These are phyloP conservation scores for Paraurostyla sp. DNA, from an alignment of 73 alveolate species.

Conservation along the genomic window DNA sequence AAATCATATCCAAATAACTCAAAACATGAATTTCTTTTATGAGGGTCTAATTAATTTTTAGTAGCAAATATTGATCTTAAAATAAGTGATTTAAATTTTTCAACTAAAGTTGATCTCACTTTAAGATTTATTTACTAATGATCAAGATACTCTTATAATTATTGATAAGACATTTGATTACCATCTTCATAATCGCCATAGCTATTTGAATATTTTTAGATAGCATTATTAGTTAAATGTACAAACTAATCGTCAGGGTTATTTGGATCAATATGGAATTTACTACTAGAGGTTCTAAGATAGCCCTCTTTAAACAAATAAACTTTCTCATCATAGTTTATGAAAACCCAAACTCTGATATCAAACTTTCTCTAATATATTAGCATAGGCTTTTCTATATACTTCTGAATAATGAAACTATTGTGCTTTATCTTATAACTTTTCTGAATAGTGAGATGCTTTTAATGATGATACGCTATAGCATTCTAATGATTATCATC, in stretches of 20 bases:
- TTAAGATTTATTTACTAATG: not conserved
- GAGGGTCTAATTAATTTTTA: slow-evolving; percentile 75
- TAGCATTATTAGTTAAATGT: slow-evolving; percentile 96
- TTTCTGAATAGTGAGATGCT: not conserved
- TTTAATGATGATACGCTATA: not conserved
- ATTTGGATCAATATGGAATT: slow-evolving; percentile 73
- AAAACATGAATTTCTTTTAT: slow-evolving; percentile 86
- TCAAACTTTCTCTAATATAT: slow-evolving; percentile 68
- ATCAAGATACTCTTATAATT: slow-evolving; percentile 74
- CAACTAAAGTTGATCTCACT: not conserved
- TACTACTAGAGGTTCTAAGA: slow-evolving; percentile 86
- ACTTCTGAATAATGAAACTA: slow-evolving; percentile 79
- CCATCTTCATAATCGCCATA: slow-evolving; percentile 93
- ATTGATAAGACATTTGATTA: slow-evolving; percentile 79
- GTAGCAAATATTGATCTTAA: slow-evolving; percentile 62
- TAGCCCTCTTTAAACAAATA: slow-evolving; percentile 92
- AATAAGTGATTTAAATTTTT: slow-evolving; percentile 53
- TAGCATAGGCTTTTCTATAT: slow-evolving; percentile 71
- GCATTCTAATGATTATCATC: too few relatives aligned
- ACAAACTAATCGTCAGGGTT: slow-evolving; percentile 85
- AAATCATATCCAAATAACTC: slow-evolving; percentile 97
- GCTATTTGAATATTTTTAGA: slow-evolving; percentile 85
- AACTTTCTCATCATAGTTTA: slow-evolving; percentile 53
- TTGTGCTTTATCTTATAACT: slow-evolving; percentile 50
- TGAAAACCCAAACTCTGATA: slow-evolving; percentile 72